phyloP scores from a whole-genome alignment of 2,329 filamentous ascomycete species.

The Ambrosiella cleistominuta region DNA sequence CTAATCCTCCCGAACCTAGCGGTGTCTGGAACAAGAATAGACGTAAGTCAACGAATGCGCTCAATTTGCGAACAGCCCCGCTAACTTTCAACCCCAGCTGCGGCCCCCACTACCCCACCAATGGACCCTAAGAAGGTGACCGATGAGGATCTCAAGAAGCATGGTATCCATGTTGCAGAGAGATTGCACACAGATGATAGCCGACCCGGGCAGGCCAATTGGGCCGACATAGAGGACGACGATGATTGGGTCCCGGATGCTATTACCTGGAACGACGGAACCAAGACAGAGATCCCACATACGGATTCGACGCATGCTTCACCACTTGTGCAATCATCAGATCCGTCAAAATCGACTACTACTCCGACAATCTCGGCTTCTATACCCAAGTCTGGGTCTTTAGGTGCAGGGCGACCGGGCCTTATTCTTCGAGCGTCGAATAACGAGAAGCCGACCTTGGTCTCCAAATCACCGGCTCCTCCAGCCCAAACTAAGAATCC shows the following conservation, averaged over 20 bases:
- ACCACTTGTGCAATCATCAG: constrained; percentile 22
- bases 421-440: constrained; percentile 45
- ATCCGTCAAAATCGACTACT: constrained; percentile 17
- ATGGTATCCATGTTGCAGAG: constrained; percentile 70
- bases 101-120: constrained; percentile 26
- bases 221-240: constrained; percentile 80
- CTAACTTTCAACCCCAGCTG: constrained; percentile 23
- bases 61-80: too few relatives aligned
- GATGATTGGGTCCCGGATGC: constrained; percentile 61
- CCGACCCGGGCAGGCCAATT: constrained; percentile 55
- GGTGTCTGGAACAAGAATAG: constrained; percentile 82
- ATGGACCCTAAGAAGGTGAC: constrained; percentile 68
- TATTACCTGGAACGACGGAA: constrained; percentile 78
- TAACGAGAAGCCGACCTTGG: constrained; percentile 50
- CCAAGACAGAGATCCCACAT: constrained; percentile 57
- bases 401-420: constrained; percentile 29
- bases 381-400: not conserved
- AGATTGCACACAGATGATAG: constrained; percentile 59
- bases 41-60: constrained; percentile 34
- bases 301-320: constrained; percentile 23
- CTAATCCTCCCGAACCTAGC: constrained; percentile 53
- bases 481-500: constrained; percentile 69
- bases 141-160: constrained; percentile 73
- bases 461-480: constrained; percentile 51
- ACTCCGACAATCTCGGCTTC: not conserved